These are phyloP conservation scores for Annulohypoxylon moriforme DNA, from an alignment of 495 filamentous ascomycete species.

Conservation along the genomic window DNA sequence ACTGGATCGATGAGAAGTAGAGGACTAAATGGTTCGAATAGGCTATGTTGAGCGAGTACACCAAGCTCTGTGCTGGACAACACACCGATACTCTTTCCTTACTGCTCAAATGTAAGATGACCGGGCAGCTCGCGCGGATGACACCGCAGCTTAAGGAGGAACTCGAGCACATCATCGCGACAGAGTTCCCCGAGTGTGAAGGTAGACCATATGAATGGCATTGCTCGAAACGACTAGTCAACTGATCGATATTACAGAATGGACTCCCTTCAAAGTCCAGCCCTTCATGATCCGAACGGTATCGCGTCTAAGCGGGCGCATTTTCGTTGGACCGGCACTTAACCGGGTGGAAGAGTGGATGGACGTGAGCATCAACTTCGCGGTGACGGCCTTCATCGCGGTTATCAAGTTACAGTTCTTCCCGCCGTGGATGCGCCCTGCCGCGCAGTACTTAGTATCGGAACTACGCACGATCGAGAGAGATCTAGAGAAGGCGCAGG, in stretches of 20 bases:
- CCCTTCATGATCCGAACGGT: slow-evolving; percentile 52
- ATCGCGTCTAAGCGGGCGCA: slow-evolving; percentile 48
- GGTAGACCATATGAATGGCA: slow-evolving; percentile 31
- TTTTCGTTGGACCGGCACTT: slow-evolving; percentile 50
- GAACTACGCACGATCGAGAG: slow-evolving; percentile 46
- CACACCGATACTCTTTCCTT: slow-evolving; percentile 47
- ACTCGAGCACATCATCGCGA: slow-evolving; percentile 47
- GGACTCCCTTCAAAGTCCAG: slow-evolving; percentile 53
- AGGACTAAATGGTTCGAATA: slow-evolving; percentile 17
- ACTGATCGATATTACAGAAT: slow-evolving; percentile 42
- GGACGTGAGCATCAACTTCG: slow-evolving; percentile 52
- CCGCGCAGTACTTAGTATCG: slow-evolving; percentile 47
- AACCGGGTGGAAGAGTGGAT: slow-evolving; percentile 53
- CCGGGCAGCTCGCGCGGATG: slow-evolving; percentile 49
- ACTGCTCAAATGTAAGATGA: slow-evolving; percentile 48
- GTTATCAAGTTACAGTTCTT: slow-evolving; percentile 54
- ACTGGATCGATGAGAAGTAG: background rate
- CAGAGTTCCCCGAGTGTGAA: slow-evolving; percentile 51
- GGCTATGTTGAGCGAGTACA: slow-evolving; percentile 55
- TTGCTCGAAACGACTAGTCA: background rate
- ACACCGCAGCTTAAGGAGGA: slow-evolving; percentile 49
- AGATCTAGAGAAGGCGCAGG: slow-evolving; percentile 45
- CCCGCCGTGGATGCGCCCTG: slow-evolving; percentile 51
- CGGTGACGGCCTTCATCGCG: slow-evolving; percentile 52
- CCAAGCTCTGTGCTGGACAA: slow-evolving; percentile 47